These are phyloP conservation scores for Tuber magnatum DNA, from an alignment of 495 filamentous ascomycete genomes.

Conservation along the genomic window DNA sequence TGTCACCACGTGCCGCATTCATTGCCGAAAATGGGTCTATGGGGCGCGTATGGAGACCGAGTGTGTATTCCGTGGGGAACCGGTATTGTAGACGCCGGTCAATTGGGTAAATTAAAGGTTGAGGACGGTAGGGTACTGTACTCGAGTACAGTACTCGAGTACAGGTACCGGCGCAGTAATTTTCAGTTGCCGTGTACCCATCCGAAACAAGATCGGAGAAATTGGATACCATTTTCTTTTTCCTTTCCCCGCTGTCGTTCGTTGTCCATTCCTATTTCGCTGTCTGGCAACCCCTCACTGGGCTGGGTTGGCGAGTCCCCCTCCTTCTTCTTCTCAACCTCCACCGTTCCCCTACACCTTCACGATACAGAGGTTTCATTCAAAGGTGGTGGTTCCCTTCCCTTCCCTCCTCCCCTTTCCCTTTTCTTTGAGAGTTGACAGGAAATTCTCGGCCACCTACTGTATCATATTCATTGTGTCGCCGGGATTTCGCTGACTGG, in stretches of 20 bases:
- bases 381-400: background rate
- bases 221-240: background rate
- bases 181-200: background rate
- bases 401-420: background rate
- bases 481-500: background rate
- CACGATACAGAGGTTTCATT: background rate
- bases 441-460: background rate
- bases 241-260: conserved; percentile 16
- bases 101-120: background rate
- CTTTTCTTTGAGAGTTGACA: background rate
- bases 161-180: background rate
- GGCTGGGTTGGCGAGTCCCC: conserved; percentile 13
- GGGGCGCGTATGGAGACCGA: background rate
- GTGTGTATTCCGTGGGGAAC: background rate
- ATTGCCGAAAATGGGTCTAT: background rate
- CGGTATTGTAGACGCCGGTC: background rate
- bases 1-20: background rate
- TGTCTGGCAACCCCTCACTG: conserved; percentile 10
- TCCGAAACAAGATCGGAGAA: background rate
- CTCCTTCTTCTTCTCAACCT: conserved; percentile 8
- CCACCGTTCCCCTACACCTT: conserved; percentile 12
- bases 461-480: conserved; percentile 1
- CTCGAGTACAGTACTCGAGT: background rate
- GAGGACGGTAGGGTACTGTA: background rate
- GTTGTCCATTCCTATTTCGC: conserved; percentile 16